Evolutionary conservation across 2,329 filamentous ascomycete genomes (phyloP), one percentile per base, ranked within the genome.

Genomic region (Aureobasidium sp.): DNA sequence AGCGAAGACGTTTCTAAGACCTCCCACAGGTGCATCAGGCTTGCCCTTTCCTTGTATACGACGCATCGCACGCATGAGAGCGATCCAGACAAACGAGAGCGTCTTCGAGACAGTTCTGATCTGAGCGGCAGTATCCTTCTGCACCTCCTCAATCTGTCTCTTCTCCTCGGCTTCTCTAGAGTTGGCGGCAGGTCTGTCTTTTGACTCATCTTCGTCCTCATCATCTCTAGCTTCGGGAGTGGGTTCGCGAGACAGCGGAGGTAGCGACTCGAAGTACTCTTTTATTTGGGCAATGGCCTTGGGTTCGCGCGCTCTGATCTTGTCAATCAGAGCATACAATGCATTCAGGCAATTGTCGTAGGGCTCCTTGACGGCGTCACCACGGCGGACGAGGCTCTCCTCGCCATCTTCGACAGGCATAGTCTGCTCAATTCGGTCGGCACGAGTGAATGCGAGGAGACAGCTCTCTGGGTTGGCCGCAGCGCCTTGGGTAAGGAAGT

Each of bases 41-140:
- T 82, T 82, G 52, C 86, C 86, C 70, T 88, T 87, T 65, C 94
- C 95, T 75, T 97, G 92, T 17, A 97, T 87, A 59, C 94, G 90
- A 62, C 94, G 89, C 84, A 96, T 96, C 4, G 93, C 89, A 56
- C 94, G 87, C 76, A 96, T 95, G 63, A 97, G 81, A 17, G 92
- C 91, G 70, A 97, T 95, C 94, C 94, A 99, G 5, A 92, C 87
- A 70, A 91, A 92, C 0, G 94, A 96, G 61, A 99, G 87, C 1
- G 90, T 93, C 68, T 88, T 87, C 46, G 89, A 93, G 26, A 97
- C 81, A 17, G 89, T 80, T 32, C 88, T 86, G 37, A 87, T 85
- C 70, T 96, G 90, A 5, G 83, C 82, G 8, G 85, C 83, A 70
- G 89, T 88, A 12, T 86, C 86, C 64, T 88, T 83, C 69, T 82